Evolutionary conservation across 2,329 filamentous ascomycete species (phyloP), one percentile per base, ranked within the genome.

Genomic region (Metarhizium guizhouense): DNA sequence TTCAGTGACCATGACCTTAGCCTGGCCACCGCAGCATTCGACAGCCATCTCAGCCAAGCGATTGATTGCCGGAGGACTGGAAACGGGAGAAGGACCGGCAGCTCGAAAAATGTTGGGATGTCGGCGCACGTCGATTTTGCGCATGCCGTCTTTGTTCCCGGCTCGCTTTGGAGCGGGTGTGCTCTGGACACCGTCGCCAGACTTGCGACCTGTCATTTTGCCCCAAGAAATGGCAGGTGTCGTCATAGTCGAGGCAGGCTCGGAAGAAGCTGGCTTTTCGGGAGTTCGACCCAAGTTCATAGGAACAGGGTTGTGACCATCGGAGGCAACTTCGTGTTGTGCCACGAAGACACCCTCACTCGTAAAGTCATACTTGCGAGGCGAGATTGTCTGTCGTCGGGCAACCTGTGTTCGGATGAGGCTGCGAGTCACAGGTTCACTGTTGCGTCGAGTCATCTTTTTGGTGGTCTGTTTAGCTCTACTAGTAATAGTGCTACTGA

Each of bases 101-200:
- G 59, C 56, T 4, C 65, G 63, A 43, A 72, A 72, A n/a, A 72
- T 72, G 55, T 72, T 67, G 3, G 60, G 66, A 7, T 68, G 68
- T 52, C 67, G 62, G 4, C 64, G 69, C 62, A 70, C 65, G 54
- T 72, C 70, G 36, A 71, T 66, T 40, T 66, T 65, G n/a, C 68
- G 59, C 10, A 70, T 60, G 10, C 62, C 63, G 6, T 61, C 59
- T 32, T 60, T 59, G n/a, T 55, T 29, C 6, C 54, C 49, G 10
- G 45, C 14, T n/a, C 34, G n/a, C 2, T 18, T 36, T n/a, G 30
- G 54, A 43, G 49, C 18, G 4, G 57, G 58, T 14, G 61, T 57
- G 11, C 38, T 48, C 32, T 43, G 51, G 16, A 48, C 50, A 5
- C 13, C 14, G 4, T 58, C 53, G 13, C 20, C 25, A 14, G 57